Evolutionary conservation across 2,329 filamentous ascomycete species (phyloP).

Genomic region (Neurospora sp.): DNA sequence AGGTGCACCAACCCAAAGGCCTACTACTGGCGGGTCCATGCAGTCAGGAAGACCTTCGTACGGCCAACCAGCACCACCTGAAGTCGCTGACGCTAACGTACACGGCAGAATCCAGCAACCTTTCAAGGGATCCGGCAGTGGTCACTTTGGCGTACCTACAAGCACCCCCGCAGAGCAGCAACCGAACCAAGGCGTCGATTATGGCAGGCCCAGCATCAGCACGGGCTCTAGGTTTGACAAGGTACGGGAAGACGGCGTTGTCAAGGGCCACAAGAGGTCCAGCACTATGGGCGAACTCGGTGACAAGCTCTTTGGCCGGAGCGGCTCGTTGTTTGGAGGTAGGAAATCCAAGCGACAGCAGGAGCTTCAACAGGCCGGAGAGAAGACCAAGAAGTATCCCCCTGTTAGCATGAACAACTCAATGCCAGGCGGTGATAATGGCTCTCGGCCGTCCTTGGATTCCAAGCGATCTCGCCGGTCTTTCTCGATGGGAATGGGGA

Average conservation of each 20-base stretch:
- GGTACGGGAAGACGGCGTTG: slow-evolving; percentile 40
- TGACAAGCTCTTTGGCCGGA: slow-evolving; percentile 76
- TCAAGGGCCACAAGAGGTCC: slow-evolving; percentile 56
- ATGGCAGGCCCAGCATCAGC: slow-evolving; percentile 52
- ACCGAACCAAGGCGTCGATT: slow-evolving; percentile 28
- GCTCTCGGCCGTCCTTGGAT: slow-evolving; percentile 58
- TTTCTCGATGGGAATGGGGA: slow-evolving; percentile 58
- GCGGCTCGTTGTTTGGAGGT: slow-evolving; percentile 70
- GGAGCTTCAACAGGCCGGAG: slow-evolving; percentile 33
- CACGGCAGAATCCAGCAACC: slow-evolving; percentile 87
- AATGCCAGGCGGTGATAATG: slow-evolving; percentile 46
- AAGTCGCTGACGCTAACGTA: slow-evolving; percentile 78
- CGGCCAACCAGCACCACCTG: slow-evolving; percentile 77
- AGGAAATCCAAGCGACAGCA: slow-evolving; percentile 40
- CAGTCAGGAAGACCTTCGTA: slow-evolving; percentile 66
- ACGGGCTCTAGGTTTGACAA: slow-evolving; percentile 49
- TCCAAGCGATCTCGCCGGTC: slow-evolving; percentile 58
- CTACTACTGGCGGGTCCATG: slow-evolving; percentile 75
- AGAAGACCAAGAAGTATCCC: slow-evolving; percentile 67
- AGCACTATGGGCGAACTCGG: slow-evolving; percentile 73
- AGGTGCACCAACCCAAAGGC: slow-evolving; percentile 43
- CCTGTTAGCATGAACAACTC: slow-evolving; percentile 82
- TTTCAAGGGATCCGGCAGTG: slow-evolving; percentile 30
- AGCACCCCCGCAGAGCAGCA: slow-evolving; percentile 46
- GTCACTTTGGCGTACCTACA: slow-evolving; percentile 58